A percentile compares a stretch with the other conserved stretches of the same genome.
Conservation (phyloP, 305 asterid species). For the Caryopteris hybrid region DNA sequence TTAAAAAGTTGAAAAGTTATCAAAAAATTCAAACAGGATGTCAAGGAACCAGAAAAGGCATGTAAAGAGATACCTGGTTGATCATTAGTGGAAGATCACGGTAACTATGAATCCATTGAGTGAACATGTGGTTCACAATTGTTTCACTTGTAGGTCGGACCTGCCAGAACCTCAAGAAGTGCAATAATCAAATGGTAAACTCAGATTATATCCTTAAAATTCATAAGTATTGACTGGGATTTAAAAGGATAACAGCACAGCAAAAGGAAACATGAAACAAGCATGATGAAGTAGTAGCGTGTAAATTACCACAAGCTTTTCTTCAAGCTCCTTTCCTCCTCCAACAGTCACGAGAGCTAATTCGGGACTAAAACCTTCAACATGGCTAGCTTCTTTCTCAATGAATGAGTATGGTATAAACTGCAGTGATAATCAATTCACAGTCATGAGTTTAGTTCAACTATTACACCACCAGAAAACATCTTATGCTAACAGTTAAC, state of each 20-base stretch:
- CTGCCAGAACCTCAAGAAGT: slow-evolving; percentile 90
- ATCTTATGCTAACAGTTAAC: slow-evolving; percentile 1
- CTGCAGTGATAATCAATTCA: slow-evolving; percentile 37
- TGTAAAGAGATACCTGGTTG: slow-evolving; percentile 64
- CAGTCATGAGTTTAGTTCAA: slow-evolving; percentile 12
- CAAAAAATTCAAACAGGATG: slow-evolving; percentile 2
- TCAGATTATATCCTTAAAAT: slow-evolving; percentile 33
- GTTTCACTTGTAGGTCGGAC: slow-evolving; percentile 99
- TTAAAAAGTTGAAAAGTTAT: slow-evolving; percentile 11
- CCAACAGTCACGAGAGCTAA: slow-evolving; percentile 95
- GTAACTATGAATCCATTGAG: slow-evolving; percentile 97
- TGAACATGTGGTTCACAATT: slow-evolving; percentile 97
- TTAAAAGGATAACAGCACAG: background rate
- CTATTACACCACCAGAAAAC: slow-evolving; percentile 1
- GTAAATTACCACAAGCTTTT: slow-evolving; percentile 90
- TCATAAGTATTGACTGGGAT: slow-evolving; percentile 11
- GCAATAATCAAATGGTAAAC: slow-evolving; percentile 59
- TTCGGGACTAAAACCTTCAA: slow-evolving; percentile 97
- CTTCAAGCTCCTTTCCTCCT: slow-evolving; percentile 99
- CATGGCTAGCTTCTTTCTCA: slow-evolving; percentile 98
- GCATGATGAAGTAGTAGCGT: background rate
- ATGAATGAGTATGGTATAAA: slow-evolving; percentile 94
- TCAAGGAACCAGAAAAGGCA: slow-evolving; percentile 9
- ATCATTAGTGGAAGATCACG: slow-evolving; percentile 98
- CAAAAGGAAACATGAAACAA: background rate